Evolutionary conservation across 2,329 filamentous ascomycete species (phyloP), one percentile per base, ranked within the genome.

Genomic region (Geosmithia morbida): DNA sequence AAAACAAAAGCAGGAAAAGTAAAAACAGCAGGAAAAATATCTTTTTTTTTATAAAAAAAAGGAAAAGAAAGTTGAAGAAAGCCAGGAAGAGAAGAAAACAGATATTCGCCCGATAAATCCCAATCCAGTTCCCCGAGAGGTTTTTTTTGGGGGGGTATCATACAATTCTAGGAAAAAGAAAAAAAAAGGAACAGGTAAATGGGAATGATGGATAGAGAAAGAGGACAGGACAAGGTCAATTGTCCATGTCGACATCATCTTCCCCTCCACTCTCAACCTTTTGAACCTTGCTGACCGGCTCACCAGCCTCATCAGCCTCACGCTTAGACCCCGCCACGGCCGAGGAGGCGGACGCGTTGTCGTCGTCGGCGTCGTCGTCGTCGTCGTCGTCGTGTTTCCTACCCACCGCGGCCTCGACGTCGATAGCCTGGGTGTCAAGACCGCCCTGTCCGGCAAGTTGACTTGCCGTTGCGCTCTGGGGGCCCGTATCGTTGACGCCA

Each of bases 401-500:
- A 1, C 78, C 78, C 3, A 81, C 75, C 3, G 78, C 77, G 18
- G 75, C 76, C 56, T 78, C 76, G 19, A 81, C 62, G 54, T 81
- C 73, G 50, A 81, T 77, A 13, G 68, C 72, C 46, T 71, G 68
- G 62, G 74, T 71, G 44, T 69, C 66, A n/a, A 74, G 55, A 39
- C 65, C 48, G 37, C 57, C 59, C 33, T 57, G 59, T 43, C 67
- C 62, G 48, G 68, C 61, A 19, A 65, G 58, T 49, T 62, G 61
- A 46, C 59, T 64, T 41, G 61, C 67, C 16, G 60, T 66, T 47
- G 64, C 67, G 46, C 53, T 66, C 63, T 86, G 89, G 10, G 85
- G 81, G 0, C 92, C 92, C 53, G 87, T 84, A 59, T 98, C 92
- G 55, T 86, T 81, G 50, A 88, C 79, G 4, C 89, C 90, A 46